Base-by-base conservation (phyloP, 768 basidiomycete species). In the Rhizopogon sp. region DNA sequence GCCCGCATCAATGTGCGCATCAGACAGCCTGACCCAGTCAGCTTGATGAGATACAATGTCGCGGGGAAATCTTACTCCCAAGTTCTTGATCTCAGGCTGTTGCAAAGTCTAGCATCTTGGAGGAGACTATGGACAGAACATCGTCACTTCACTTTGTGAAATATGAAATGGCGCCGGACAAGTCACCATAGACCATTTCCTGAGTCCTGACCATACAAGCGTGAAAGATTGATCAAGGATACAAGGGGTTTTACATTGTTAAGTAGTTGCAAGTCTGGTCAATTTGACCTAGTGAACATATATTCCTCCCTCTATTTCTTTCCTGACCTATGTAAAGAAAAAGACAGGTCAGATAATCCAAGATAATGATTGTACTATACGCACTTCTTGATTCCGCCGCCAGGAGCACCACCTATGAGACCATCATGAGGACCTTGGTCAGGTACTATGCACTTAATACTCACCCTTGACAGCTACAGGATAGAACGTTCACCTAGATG, bases 351-450 rank as follows among this genome's bases (percentile, higher is more conserved):
- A 54, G 55, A 28, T 33, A 54, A 43, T 44, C 43, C 42, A 31
- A 20, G 22, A 50, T 39, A 17, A 22, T 44, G 39, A 58, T 17
- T 17, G 25, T 6, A 54, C 47, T 50, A 52, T 28, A 77, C 87
- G 62, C 71, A 91, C 90, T 93, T 93, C 81, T 93, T 92, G 78
- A 93, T 90, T 25, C 91, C 89, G 43, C 80, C 76, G 17, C 82
- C 83, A 52, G 84, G 78, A 9, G 87, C 74, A 20, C 89, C 89
- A 58, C 81, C 90, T 90, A 66, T 29, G 16, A 37, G 50, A 44
- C 22, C 11, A 57, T 47, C 11, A 49, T 39, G 28, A 39, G 29
- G 42, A 28, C 56, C 39, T 43, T 54, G 56, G 54, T 31, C 59
- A 14, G 33, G 29, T 41, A 49, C 29, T 39, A 52, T 35, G 5